phyloP scores from a whole-genome alignment of 371 early-diverging fungal species.

The Chytridium lagenaria region DNA sequence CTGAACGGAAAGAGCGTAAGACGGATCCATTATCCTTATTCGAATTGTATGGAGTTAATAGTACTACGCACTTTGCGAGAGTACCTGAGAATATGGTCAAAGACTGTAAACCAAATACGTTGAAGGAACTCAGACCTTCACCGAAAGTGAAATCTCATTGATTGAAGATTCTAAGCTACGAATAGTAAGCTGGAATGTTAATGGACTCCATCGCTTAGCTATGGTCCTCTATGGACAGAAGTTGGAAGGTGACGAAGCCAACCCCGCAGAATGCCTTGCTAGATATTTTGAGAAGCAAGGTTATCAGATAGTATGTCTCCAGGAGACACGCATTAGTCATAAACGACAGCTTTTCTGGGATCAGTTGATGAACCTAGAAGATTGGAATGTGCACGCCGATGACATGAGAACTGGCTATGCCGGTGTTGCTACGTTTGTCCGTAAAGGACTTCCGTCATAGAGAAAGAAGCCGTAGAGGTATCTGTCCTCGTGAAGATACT shows the following conservation, averaged over 20 bases:
- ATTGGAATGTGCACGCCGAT: neutral
- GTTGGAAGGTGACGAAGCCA: neutral
- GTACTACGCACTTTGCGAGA: too few species aligned
- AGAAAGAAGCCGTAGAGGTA: neutral
- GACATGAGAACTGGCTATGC: constrained; percentile 1
- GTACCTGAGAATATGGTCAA: too few species aligned
- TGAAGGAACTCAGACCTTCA: too few species aligned
- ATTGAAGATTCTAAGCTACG: too few species aligned
- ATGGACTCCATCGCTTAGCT: too few species aligned
- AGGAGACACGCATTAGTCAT: neutral
- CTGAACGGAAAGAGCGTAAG: too few species aligned
- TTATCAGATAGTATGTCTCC: neutral
- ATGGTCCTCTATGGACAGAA: too few species aligned
- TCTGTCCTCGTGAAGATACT: neutral
- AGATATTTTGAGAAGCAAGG: neutral
- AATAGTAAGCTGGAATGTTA: too few species aligned
- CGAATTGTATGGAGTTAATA: too few species aligned
- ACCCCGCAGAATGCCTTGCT: neutral
- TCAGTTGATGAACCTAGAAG: neutral
- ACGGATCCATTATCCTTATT: too few species aligned
- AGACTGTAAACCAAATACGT: too few species aligned
- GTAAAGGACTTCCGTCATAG: neutral
- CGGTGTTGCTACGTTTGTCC: neutral
- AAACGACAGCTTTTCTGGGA: neutral
- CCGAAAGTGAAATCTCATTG: too few species aligned